Evolutionary conservation across 73 alveolate species (phyloP).

Genomic region (Symbiodinium pilosum): DNA sequence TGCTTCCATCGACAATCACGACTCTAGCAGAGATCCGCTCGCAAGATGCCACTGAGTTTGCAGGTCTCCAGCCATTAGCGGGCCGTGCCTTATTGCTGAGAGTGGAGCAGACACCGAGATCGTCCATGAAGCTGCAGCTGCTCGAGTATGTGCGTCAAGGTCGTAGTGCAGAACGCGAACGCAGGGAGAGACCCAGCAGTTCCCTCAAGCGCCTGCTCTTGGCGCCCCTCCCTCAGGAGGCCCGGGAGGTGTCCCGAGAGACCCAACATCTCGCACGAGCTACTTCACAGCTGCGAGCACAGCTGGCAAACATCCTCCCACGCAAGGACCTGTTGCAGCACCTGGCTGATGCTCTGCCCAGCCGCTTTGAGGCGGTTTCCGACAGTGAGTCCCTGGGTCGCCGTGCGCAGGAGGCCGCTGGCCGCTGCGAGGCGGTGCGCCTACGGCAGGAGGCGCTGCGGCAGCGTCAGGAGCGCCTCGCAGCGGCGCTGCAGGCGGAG

Average conservation of each 20-base stretch:
- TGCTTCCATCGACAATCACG: background rate
- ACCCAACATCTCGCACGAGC: background rate
- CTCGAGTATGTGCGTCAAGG: background rate
- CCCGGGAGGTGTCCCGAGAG: background rate
- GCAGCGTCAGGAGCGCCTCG: background rate
- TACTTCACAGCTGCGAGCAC: background rate
- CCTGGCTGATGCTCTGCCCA: background rate
- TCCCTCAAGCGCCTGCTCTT: background rate
- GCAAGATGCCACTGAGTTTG: background rate
- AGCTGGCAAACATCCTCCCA: background rate
- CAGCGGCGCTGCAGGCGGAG: conserved; percentile 5
- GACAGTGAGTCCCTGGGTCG: background rate
- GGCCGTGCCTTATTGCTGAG: background rate
- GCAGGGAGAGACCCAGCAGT: background rate
- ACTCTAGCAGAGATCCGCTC: background rate
- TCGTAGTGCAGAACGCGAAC: background rate
- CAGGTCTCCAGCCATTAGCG: background rate
- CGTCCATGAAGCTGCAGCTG: background rate
- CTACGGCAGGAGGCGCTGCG: background rate
- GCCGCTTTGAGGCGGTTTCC: background rate
- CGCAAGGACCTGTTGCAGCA: background rate
- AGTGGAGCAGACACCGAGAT: background rate
- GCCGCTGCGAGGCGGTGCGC: background rate
- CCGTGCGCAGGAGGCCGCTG: background rate
- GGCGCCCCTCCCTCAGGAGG: background rate